phyloP scores from a whole-genome alignment of 164 flowering plant species.

The Litsea cubeba region DNA sequence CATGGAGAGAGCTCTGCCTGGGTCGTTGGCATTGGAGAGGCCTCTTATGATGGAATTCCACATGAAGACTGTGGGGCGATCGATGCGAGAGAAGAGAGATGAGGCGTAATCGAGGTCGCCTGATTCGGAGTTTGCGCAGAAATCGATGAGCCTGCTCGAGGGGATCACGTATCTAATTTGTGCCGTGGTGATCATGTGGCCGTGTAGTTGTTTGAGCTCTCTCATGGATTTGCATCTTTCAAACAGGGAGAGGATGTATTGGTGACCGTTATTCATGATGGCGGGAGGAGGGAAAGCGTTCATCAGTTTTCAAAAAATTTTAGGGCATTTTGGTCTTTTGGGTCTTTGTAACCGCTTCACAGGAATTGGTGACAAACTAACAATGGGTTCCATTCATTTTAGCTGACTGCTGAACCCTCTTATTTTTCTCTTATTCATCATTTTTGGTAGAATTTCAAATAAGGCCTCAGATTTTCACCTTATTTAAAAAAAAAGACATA shows the following conservation, averaged over 20 bases:
- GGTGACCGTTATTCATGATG: constrained; percentile 8
- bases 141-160: constrained; percentile 22
- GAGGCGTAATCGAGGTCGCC: constrained; percentile 18
- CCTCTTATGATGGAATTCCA: constrained; percentile 30
- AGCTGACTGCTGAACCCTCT: too few species aligned
- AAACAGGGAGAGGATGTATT: constrained; percentile 10
- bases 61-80: constrained; percentile 22
- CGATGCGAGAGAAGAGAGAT: constrained; percentile 15
- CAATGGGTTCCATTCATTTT: too few species aligned
- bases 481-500: too few species aligned
- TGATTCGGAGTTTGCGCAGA: constrained; percentile 15
- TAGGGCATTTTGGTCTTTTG: not conserved
- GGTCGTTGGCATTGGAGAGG: constrained; percentile 7
- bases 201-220: constrained; percentile 23
- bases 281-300: not conserved
- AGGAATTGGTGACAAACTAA: too few species aligned
- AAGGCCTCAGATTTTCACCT: too few species aligned
- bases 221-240: constrained; percentile 19
- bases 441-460: too few species aligned
- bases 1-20: constrained; percentile 10
- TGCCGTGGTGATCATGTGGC: constrained; percentile 19
- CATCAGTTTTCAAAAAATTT: not conserved
- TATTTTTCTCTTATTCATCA: too few species aligned
- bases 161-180: constrained; percentile 13
- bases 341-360: too few species aligned